Conservation (phyloP, 1,139 yeast species). For the Blastobotrys buckinghamii region DNA sequence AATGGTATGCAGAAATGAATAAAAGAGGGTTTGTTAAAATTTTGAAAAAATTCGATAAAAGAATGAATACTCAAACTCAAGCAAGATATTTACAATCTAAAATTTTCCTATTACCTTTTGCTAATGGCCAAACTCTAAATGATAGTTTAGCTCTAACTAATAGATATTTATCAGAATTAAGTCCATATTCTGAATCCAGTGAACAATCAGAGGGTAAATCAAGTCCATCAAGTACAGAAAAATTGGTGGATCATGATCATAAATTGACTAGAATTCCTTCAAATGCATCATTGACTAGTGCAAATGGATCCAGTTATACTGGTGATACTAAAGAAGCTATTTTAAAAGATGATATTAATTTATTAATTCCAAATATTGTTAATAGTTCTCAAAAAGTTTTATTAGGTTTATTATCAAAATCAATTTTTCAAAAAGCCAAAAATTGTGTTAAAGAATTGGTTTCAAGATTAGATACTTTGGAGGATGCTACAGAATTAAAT, state of each 20-base stretch:
- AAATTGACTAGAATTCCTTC: conserved; percentile 12
- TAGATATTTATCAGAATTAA: conserved; percentile 44
- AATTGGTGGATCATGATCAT: neutral
- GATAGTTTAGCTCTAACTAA: conserved; percentile 52
- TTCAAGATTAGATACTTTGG: conserved; percentile 41
- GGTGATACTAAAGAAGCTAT: conserved; percentile 20
- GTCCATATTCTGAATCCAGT: conserved; percentile 31
- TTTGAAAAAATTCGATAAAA: conserved; percentile 85
- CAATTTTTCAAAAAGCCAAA: conserved; percentile 47
- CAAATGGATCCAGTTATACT: conserved; percentile 1
- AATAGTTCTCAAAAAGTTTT: conserved; percentile 37
- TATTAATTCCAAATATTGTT: conserved; percentile 16
- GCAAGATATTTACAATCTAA: conserved; percentile 62
- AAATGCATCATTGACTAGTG: conserved; percentile 16
- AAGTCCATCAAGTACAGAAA: conserved; percentile 10
- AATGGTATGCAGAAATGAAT: conserved; percentile 91
- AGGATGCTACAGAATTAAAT: conserved; percentile 68
- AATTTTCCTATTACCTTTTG: conserved; percentile 70
- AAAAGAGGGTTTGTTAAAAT: conserved; percentile 87
- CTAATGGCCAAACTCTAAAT: conserved; percentile 52
- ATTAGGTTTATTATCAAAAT: conserved; percentile 55
- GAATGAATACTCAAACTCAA: conserved; percentile 64
- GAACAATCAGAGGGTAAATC: conserved; percentile 4
- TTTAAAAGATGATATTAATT: conserved; percentile 28
- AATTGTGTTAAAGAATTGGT: conserved; percentile 55